Base-by-base conservation (phyloP, 2,329 filamentous ascomycete genomes). In the Rhexocercosporidium sp. region DNA sequence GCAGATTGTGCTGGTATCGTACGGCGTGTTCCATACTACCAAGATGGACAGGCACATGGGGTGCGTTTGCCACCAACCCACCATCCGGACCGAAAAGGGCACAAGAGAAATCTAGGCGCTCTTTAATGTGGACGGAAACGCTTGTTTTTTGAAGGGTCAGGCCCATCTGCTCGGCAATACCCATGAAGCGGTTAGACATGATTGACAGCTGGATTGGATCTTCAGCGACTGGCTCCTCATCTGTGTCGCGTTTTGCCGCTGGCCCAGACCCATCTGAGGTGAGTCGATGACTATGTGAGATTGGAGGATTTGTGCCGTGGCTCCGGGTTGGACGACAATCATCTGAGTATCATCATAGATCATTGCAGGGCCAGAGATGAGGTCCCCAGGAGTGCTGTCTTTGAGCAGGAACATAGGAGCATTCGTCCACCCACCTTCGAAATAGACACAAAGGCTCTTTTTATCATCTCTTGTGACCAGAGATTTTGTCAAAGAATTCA, bases 161-260 rank as follows among this genome's bases (percentile, higher is more conserved):
- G 0, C 92, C 91, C 91, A 94, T 94, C 75, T 94, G 91, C 78
- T 94, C 92, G 0, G 92, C 91, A 74, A 94, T 92, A 25, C 89
- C 88, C 91, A 94, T 94, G 79, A 94, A 94, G 14, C 91, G 85
- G 75, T 94, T 90, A 1, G 89, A 90, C 71, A 94, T 93, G 68
- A 94, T 90, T 74, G 88, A 90, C 1, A 94, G 83, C 79, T 92
- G 83, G 72, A 94, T 91, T 0, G 91, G 91, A 75, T 94, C 90
- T 29, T 92, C 88, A 1, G 29, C 59, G 0, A 92, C 86, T 66
- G 87, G 84, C 29, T 64, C 53, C 22, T 46, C 83, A 63, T 79
- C 80, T 27, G 27, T n/a, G 14, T 84, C 77, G 67, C 83, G 80
- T 65, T 34, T 20, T 7, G 53, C 41, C n/a, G 66, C 29, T 41